These are phyloP conservation scores for Suillus brevipes DNA, from an alignment of 768 basidiomycete genomes.

Conservation along the genomic window DNA sequence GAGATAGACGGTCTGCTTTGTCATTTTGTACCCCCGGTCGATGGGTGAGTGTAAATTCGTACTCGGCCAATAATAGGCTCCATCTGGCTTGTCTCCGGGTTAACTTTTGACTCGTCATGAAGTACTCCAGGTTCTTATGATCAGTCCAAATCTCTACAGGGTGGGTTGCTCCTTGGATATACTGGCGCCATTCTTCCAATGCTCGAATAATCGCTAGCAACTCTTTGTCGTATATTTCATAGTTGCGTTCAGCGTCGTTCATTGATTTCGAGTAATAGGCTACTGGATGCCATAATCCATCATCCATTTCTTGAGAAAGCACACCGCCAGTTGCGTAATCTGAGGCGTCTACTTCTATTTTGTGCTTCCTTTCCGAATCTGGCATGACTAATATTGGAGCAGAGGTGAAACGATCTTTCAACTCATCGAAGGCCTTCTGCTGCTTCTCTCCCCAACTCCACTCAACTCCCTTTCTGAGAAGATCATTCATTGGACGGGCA, in stretches of 20 bases:
- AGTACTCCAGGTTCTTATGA: constrained; percentile 41
- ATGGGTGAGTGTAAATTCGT: neutral
- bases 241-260: constrained; percentile 37
- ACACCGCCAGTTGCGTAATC: constrained; percentile 2
- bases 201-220: neutral
- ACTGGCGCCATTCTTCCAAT: neutral
- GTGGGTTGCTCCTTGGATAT: neutral
- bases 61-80: neutral
- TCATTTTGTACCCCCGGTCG: neutral
- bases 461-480: constrained; percentile 24
- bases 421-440: constrained; percentile 27
- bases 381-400: constrained; percentile 24
- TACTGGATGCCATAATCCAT: constrained; percentile 28
- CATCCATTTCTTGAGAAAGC: neutral
- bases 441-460: constrained; percentile 28
- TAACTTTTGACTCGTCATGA: constrained; percentile 30
- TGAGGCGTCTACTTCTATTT: neutral
- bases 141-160: constrained; percentile 12
- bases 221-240: constrained; percentile 37
- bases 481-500: constrained; percentile 24
- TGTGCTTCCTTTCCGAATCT: constrained; percentile 1
- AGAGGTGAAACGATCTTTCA: constrained; percentile 32
- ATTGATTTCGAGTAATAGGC: constrained; percentile 31
- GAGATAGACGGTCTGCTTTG: neutral
- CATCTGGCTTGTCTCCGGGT: constrained; percentile 1